Conservation (phyloP, 2,329 filamentous ascomycete species). For the Tolypocladium amazonense region DNA sequence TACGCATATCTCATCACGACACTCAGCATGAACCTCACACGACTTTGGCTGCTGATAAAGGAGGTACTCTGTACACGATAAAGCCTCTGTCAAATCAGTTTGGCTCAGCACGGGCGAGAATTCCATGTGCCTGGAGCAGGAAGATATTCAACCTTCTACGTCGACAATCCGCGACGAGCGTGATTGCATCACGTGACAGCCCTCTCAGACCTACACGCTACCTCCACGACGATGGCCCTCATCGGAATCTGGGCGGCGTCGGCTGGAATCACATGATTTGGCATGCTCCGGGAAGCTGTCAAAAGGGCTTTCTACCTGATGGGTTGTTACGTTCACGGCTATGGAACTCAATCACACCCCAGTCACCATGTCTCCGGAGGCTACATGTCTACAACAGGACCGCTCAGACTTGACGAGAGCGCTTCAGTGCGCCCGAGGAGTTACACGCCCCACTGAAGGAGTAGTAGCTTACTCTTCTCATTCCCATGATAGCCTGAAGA, state of each 20-base stretch:
- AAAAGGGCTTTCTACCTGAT: not conserved
- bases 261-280: slow-evolving; percentile 8
- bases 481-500: slow-evolving; percentile 16
- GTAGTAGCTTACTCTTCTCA: slow-evolving; percentile 6
- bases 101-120: not conserved
- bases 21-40: not conserved
- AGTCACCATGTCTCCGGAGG: not conserved
- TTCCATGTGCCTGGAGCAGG: not conserved
- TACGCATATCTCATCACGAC: not conserved
- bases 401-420: slow-evolving; percentile 1
- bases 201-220: not conserved
- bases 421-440: slow-evolving; percentile 10
- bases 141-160: not conserved
- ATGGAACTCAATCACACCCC: not conserved
- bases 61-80: not conserved
- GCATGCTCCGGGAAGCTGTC: not conserved
- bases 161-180: no score
- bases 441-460: slow-evolving; percentile 11
- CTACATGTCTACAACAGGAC: not conserved
- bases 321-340: not conserved
- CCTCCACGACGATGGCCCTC: not conserved
- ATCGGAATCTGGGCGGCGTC: not conserved
- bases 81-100: not conserved
- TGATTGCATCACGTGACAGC: not conserved
- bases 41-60: not conserved